These are phyloP conservation scores for Argentina anserina DNA, from an alignment of 306 rosid genomes.

Conservation along the genomic window DNA sequence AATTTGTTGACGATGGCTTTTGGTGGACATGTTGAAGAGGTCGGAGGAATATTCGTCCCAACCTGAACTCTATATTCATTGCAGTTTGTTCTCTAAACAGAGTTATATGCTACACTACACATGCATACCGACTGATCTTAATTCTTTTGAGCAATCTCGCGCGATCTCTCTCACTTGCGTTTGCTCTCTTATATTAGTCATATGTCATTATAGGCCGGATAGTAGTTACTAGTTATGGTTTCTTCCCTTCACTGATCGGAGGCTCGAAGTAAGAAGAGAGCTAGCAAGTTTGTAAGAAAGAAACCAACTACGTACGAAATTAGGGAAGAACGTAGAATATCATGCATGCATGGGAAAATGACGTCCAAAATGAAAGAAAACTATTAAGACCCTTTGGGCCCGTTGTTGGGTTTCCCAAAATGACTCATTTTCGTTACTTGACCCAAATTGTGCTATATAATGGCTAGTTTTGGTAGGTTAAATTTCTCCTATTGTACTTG, in stretches of 20 bases:
- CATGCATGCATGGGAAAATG: no score
- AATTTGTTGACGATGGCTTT: slow-evolving; percentile 10
- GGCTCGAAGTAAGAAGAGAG: background rate
- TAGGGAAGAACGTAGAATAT: no score
- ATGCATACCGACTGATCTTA: background rate
- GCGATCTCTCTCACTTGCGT: background rate
- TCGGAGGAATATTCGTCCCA: background rate
- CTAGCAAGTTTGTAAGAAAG: background rate
- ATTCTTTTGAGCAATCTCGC: background rate
- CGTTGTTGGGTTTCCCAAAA: no score
- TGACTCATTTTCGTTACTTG: no score
- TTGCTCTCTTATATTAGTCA: background rate
- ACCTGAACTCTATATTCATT: background rate
- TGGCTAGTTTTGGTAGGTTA: no score
- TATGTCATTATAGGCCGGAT: background rate
- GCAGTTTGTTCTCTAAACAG: background rate
- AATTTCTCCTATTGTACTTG: no score
- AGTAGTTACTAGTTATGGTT: background rate
- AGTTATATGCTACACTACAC: background rate
- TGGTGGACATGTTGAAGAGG: background rate
- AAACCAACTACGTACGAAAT: background rate
- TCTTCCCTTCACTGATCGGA: background rate
- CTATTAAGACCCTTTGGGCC: no score
- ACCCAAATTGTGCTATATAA: no score
- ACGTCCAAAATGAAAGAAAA: no score